Conservation (phyloP, 2,329 filamentous ascomycete species). For the Pseudocercospora cruenta region DNA sequence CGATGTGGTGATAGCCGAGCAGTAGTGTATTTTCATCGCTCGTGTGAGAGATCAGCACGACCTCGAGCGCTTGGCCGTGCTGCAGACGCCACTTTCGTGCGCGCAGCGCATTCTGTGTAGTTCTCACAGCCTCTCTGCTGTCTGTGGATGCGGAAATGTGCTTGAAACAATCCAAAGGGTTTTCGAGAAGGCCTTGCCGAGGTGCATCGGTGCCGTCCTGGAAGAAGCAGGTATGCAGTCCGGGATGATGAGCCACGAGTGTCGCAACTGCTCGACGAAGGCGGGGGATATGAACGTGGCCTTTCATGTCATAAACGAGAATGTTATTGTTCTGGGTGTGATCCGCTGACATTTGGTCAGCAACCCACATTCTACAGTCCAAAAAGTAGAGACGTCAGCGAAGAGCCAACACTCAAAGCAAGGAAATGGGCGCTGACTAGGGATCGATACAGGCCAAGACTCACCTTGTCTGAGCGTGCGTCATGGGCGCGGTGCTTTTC, state of each 20-base stretch:
- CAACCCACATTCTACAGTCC: constrained; percentile 21
- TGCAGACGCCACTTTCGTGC: constrained; percentile 22
- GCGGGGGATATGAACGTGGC: constrained; percentile 19
- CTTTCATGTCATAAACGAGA: constrained; percentile 19
- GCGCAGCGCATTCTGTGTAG: constrained; percentile 10
- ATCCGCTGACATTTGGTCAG: constrained; percentile 22
- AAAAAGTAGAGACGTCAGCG: constrained; percentile 11
- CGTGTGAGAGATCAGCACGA: constrained; percentile 26
- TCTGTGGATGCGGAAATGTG: constrained; percentile 9
- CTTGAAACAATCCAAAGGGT: constrained; percentile 19
- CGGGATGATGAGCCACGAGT: constrained; percentile 21
- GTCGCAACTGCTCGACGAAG: constrained; percentile 20
- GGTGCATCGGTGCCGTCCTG: constrained; percentile 21
- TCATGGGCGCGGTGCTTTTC: constrained; percentile 21
- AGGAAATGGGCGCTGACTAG: constrained; percentile 3
- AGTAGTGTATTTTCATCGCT: constrained; percentile 27
- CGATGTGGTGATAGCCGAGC: constrained; percentile 42
- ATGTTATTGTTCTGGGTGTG: constrained; percentile 23
- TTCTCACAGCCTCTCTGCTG: background rate
- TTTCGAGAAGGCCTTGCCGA: constrained; percentile 22
- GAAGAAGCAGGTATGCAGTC: constrained; percentile 25
- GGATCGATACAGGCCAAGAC: constrained; percentile 10
- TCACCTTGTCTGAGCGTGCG: constrained; percentile 28
- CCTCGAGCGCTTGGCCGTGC: constrained; percentile 29
- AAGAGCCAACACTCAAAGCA: background rate